Percentiles rank a stretch among this genome's conserved stretches.
phyloP scores from a whole-genome alignment of 768 basidiomycete species.

The Dentipellis fragilis region DNA sequence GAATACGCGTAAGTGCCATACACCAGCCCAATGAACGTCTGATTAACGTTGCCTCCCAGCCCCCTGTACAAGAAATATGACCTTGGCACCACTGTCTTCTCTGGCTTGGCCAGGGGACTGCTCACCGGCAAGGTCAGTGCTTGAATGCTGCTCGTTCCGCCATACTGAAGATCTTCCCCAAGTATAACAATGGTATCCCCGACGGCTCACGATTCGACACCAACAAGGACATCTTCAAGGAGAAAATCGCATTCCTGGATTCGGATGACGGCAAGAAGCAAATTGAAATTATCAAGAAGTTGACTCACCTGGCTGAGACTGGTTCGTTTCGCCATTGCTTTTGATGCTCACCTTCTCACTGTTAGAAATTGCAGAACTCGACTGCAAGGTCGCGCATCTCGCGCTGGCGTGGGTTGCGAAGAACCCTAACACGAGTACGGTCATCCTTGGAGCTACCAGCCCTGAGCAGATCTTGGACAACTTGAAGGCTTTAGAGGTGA shows the following conservation, averaged over 20 bases:
- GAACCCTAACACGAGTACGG: constrained; percentile 38
- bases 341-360: constrained; percentile 3
- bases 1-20: constrained; percentile 29
- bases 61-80: constrained; percentile 35
- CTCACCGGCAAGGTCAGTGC: constrained; percentile 39
- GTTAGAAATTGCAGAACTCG: constrained; percentile 27
- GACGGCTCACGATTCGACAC: constrained; percentile 39
- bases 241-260: constrained; percentile 32
- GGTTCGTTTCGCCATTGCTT: constrained; percentile 8
- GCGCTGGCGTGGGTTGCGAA: constrained; percentile 47
- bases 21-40: neutral
- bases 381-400: constrained; percentile 35
- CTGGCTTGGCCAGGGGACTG: constrained; percentile 42
- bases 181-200: constrained; percentile 45
- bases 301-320: constrained; percentile 34
- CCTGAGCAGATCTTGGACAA: constrained; percentile 39
- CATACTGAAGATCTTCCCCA: neutral
- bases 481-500: constrained; percentile 40
- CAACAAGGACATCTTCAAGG: constrained; percentile 36
- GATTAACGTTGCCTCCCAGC: constrained; percentile 2
- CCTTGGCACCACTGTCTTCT: constrained; percentile 44
- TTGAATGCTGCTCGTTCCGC: neutral
- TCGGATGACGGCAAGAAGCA: constrained; percentile 32
- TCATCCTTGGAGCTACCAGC: constrained; percentile 39
- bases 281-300: constrained; percentile 37